These are phyloP conservation scores for Colletotrichum kahawae DNA, from an alignment of 2,329 filamentous ascomycete genomes.

Conservation along the genomic window DNA sequence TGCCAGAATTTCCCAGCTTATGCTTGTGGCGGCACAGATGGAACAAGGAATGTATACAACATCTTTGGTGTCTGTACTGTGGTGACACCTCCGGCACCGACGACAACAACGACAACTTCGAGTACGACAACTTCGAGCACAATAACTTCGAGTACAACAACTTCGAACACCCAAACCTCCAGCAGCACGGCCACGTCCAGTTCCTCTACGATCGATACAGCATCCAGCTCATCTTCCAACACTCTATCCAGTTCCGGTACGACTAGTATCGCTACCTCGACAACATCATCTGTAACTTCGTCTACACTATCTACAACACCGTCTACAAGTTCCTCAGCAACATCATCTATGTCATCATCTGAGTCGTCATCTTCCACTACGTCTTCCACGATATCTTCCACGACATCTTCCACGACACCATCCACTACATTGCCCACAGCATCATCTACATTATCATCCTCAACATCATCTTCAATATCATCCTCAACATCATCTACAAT, in stretches of 20 bases:
- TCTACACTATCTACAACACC: neutral
- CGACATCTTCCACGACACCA: neutral
- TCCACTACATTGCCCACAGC: no score
- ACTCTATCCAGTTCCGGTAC: neutral
- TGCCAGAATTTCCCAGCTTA: neutral
- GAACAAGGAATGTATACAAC: neutral
- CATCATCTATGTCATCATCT: neutral
- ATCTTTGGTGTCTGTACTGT: neutral
- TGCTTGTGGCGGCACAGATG: neutral
- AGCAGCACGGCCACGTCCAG: neutral
- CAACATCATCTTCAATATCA: neutral
- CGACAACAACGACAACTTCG: neutral
- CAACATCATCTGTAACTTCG: neutral
- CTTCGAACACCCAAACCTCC: neutral
- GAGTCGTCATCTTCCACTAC: neutral
- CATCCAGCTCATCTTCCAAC: neutral
- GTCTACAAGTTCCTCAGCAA: neutral
- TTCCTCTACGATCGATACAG: neutral
- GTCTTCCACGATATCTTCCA: neutral
- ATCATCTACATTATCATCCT: no score
- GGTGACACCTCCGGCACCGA: fast-evolving
- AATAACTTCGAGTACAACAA: neutral
- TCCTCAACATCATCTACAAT: no score
- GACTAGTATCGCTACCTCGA: neutral
- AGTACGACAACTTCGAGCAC: neutral